These are phyloP conservation scores for Emergomyces orientalis DNA, from an alignment of 2,329 filamentous ascomycete species.

Conservation along the genomic window DNA sequence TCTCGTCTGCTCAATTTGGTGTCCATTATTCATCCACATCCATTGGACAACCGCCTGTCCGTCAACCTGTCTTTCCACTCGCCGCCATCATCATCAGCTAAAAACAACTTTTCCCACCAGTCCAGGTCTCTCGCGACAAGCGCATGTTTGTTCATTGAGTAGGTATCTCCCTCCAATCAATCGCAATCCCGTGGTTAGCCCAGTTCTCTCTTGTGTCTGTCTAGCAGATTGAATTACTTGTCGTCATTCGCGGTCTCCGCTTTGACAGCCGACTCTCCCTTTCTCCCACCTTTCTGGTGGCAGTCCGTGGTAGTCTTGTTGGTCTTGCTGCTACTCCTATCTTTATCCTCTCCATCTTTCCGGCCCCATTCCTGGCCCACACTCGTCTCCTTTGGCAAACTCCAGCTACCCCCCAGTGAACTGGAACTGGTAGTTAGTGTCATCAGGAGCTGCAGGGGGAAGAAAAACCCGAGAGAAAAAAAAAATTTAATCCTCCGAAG, in stretches of 20 bases:
- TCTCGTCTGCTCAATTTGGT: neutral
- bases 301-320: neutral
- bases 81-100: neutral
- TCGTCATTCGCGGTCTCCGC: slow-evolving; percentile 1
- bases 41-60: neutral
- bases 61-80: neutral
- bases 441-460: neutral
- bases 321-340: neutral
- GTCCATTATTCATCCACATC: neutral
- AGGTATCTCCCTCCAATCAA: neutral
- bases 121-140: neutral
- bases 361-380: neutral
- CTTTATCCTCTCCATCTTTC: neutral
- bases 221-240: neutral
- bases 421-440: neutral
- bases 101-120: neutral
- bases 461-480: neutral
- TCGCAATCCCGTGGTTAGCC: neutral
- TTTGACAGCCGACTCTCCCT: neutral
- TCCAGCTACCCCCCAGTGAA: neutral
- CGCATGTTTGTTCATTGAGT: neutral
- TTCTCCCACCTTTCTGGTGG: too few relatives aligned
- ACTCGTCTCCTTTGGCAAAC: neutral
- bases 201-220: neutral
- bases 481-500: neutral